Evolutionary conservation across 768 basidiomycete species (phyloP), one percentile per base, ranked within the genome.

Genomic region (Udeniomyces megalosporus): DNA sequence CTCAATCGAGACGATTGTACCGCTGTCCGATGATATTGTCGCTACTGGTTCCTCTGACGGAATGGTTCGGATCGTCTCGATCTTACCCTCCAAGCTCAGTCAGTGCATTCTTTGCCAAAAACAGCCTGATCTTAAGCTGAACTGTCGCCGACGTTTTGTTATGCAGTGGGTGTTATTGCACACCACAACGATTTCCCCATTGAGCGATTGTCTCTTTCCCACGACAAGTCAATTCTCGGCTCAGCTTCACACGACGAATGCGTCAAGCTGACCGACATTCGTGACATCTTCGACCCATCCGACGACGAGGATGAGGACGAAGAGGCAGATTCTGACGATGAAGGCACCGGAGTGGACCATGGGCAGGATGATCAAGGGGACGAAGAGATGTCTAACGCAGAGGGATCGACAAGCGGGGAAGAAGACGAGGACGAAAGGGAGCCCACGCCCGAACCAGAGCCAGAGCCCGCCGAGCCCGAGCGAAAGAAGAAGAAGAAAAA

Each of bases 41-140:
- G 79, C 91, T 1, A 90, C 90, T 0, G 90, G 91, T 6, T 93
- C 90, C 0, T 89, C 89, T 6, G 91, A 96, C 71, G 92, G 92
- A 0, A 79, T 88, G 69, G 78, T 96, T 46, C 82, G 91, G 49
- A 87, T 87, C 17, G 84, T 92, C 2, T 81, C 91, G 69, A 77
- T 95, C 38, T 78, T 92, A 61, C 92, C 92, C 1, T 91, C 86
- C 59, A 88, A 88, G 70, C 78, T 96, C 34, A 68, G 74, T 73
- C 50, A 66, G 72, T 70, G 24, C 14, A 29, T n/a, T n/a, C n/a
- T n/a, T n/a, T 15, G 31, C 57, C 59, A 22, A 32, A 48, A 17
- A 20, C 12, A 14, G 12, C 7, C 2, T 11, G 15, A n/a, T 4
- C 54, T 38, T 44, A 10, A 22, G 15, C 32, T 12, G n/a, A n/a